phyloP scores from a whole-genome alignment of 2,329 filamentous ascomycete species.

The Penicillium sp. region DNA sequence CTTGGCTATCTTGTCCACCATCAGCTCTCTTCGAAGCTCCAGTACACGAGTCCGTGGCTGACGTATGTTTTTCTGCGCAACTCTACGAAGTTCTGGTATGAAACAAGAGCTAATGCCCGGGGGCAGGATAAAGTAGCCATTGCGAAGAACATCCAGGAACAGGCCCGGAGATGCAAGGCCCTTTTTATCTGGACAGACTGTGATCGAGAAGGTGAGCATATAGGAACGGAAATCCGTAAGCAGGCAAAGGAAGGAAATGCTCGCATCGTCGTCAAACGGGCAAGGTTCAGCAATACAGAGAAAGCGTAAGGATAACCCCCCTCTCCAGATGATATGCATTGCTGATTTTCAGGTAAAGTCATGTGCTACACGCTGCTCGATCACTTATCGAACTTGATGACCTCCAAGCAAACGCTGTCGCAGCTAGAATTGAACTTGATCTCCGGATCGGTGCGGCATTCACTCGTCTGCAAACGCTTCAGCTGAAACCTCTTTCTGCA shows the following conservation, averaged over 20 bases:
- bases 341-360: conserved; percentile 42
- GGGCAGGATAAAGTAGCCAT: conserved; percentile 67
- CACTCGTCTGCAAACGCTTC: conserved; percentile 75
- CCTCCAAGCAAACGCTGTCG: conserved; percentile 75
- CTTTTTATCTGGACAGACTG: conserved; percentile 99
- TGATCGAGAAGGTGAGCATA: conserved; percentile 93
- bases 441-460: conserved; percentile 86
- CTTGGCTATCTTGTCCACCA: conserved; percentile 74
- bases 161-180: conserved; percentile 62
- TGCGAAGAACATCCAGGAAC: conserved; percentile 71
- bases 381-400: conserved; percentile 72
- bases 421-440: conserved; percentile 83
- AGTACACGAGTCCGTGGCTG: conserved; percentile 58
- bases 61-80: too few species aligned
- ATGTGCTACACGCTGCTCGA: conserved; percentile 74
- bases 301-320: conserved; percentile 64
- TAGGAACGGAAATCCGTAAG: conserved; percentile 79
- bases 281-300: conserved; percentile 92
- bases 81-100: too few species aligned
- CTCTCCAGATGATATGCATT: too few species aligned
- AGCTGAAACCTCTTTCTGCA: conserved; percentile 62
- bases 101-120: too few species aligned
- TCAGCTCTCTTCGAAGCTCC: conserved; percentile 71
- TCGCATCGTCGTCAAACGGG: conserved; percentile 69
- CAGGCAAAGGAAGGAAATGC: conserved; percentile 67